Evolutionary conservation across 1,284 basidiomycete species (phyloP).

Genomic region (Coniophora puteana): DNA sequence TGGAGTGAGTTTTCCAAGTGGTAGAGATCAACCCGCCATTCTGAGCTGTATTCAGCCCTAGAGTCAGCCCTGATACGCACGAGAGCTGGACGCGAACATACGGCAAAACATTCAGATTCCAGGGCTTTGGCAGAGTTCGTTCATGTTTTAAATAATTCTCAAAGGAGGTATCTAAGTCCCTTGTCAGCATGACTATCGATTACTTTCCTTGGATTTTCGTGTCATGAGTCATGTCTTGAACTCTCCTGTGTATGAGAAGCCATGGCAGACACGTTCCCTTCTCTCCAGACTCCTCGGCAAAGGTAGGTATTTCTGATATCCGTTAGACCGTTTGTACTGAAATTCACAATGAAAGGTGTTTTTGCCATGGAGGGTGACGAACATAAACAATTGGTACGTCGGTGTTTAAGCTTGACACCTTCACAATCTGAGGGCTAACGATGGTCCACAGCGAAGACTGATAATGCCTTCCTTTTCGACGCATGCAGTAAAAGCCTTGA

Average conservation of each 20-base stretch:
- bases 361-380: slow-evolving; percentile 47
- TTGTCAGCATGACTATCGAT: slow-evolving; percentile 47
- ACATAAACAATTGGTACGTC: slow-evolving; percentile 36
- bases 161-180: no score
- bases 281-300: slow-evolving; percentile 45
- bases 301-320: slow-evolving; percentile 23
- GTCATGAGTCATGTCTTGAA: slow-evolving; percentile 46
- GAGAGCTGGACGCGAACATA: slow-evolving; percentile 39
- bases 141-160: no score
- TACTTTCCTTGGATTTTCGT: slow-evolving; percentile 50
- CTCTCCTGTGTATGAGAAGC: slow-evolving; percentile 47
- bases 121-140: slow-evolving; percentile 46
- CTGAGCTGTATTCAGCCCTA: slow-evolving; percentile 27
- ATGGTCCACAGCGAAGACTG: slow-evolving; percentile 33
- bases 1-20: slow-evolving; percentile 35
- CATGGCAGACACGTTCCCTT: slow-evolving; percentile 48
- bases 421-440: neutral
- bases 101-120: slow-evolving; percentile 47
- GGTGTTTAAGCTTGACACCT: neutral
- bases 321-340: neutral
- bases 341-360: slow-evolving; percentile 31
- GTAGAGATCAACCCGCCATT: neutral
- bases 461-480: slow-evolving; percentile 46
- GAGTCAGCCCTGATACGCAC: slow-evolving; percentile 34
- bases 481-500: slow-evolving; percentile 37